Evolutionary conservation across 306 rosid species (phyloP).

Genomic region (Glycine tomentella): DNA sequence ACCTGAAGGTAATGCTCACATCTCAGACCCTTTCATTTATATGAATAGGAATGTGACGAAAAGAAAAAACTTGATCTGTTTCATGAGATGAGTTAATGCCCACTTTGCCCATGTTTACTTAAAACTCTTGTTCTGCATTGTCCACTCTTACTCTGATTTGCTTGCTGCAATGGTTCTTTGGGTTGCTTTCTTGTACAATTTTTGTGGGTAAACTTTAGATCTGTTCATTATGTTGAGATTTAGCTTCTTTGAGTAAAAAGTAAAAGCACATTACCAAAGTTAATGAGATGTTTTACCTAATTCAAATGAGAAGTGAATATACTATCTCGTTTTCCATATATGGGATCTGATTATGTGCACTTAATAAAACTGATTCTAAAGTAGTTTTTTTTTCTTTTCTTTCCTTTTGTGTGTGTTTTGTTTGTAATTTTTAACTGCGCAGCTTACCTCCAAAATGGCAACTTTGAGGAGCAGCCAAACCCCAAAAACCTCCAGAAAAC

Average conservation of each 20-base stretch:
- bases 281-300: background rate
- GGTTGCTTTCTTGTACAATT: background rate
- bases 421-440: slow-evolving; percentile 32
- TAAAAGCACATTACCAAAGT: background rate
- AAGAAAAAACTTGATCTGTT: background rate
- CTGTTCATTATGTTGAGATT: background rate
- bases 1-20: slow-evolving; percentile 65
- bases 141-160: slow-evolving; percentile 26
- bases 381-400: background rate
- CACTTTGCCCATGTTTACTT: background rate
- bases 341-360: slow-evolving; percentile 37
- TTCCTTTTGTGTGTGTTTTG: background rate
- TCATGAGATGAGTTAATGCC: background rate
- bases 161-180: slow-evolving; percentile 18
- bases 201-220: slow-evolving; percentile 24
- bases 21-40: slow-evolving; percentile 26
- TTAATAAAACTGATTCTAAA: background rate
- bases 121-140: slow-evolving; percentile 16
- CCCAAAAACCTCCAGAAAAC: slow-evolving; percentile 65
- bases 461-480: slow-evolving; percentile 82
- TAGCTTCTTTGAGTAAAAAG: background rate
- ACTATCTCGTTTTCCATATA: background rate
- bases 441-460: slow-evolving; percentile 84
- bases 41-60: background rate
- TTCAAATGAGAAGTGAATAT: background rate